phyloP scores from a whole-genome alignment of 805 yeast genomes.

The Ogataea wickerhamii region DNA sequence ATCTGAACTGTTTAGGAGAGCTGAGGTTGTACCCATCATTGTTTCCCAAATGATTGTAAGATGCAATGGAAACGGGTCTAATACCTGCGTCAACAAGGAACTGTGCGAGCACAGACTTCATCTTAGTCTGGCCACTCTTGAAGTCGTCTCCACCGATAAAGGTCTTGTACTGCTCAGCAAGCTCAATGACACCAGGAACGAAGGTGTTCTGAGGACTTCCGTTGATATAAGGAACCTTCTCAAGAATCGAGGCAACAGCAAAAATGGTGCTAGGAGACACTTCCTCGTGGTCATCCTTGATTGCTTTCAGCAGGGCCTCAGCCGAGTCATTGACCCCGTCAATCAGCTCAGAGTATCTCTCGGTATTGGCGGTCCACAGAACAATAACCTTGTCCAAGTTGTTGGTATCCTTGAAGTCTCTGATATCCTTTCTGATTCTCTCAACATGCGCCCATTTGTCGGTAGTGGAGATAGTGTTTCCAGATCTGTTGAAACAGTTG shows the following conservation, averaged over 20 bases:
- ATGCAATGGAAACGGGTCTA: slow-evolving; percentile 89
- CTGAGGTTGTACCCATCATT: slow-evolving; percentile 92
- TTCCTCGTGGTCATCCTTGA: slow-evolving; percentile 77
- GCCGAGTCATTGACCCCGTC: slow-evolving; percentile 85
- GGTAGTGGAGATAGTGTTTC: slow-evolving; percentile 47
- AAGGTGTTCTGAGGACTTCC: slow-evolving; percentile 98
- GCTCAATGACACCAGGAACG: slow-evolving; percentile 90
- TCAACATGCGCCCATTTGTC: slow-evolving; percentile 90
- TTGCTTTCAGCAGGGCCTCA: slow-evolving; percentile 68
- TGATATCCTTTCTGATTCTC: slow-evolving; percentile 78
- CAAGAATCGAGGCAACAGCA: slow-evolving; percentile 90
- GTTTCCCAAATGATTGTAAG: slow-evolving; percentile 94
- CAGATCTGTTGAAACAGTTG: slow-evolving; percentile 64
- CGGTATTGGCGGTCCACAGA: slow-evolving; percentile 97
- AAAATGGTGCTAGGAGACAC: slow-evolving; percentile 91
- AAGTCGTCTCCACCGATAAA: slow-evolving; percentile 97
- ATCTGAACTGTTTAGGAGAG: slow-evolving; percentile 89
- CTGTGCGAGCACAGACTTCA: slow-evolving; percentile 95
- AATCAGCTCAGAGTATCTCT: slow-evolving; percentile 77
- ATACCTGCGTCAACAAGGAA: slow-evolving; percentile 96
- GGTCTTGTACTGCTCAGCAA: slow-evolving; percentile 71
- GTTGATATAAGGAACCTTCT: slow-evolving; percentile 84
- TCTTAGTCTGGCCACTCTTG: slow-evolving; percentile 93
- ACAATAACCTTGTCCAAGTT: slow-evolving; percentile 82
- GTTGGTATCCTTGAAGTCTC: slow-evolving; percentile 68